Base-by-base conservation (phyloP, 768 basidiomycete species). In the Pulveroboletus sp. region DNA sequence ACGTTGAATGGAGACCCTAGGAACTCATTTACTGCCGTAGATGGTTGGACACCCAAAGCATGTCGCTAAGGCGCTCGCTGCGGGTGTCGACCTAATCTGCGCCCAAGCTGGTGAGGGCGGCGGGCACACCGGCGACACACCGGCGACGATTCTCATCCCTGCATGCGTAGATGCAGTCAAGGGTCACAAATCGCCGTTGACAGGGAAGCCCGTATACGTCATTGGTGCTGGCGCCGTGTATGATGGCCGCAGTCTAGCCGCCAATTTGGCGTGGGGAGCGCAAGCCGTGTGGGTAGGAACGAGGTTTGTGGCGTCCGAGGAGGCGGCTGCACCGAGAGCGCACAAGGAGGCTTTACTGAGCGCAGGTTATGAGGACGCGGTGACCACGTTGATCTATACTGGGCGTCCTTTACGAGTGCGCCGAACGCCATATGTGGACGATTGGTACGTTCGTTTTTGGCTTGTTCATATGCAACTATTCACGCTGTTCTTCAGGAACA, bases 21-120 rank as follows among this genome's bases (percentile, higher is more conserved):
- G 17, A 43, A 31, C 27, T 40, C 39, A 39, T 28, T 35, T 11
- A 24, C 8, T 10, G 1, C 33, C 47, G 31, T 53, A 80, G 76
- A 93, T 92, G 89, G 86, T 95, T 51, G 93, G 93, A n/a, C 89
- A 93, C 63, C 92, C 93, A 11, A 95, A 93, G 64, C 89, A 93
- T 65, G 88, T 88, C 39, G 55, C 72, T 41, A 89, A 88, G 66
- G 89, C 89, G 8, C 78, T 95, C 30, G 88, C 78, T 4, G 84
- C 76, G 32, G 94, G 93, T 32, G 87, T 90, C 30, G 93, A 97
- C 62, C 73, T 97, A 53, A 94, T 97, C 64, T 96, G 93, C 60
- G 92, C 92, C 4, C 93, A 95, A 70, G 93, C 86, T 2, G 89
- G 91, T 24, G 93, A 96, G 70, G 93, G 89, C 33, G 91, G 92